Conservation (phyloP, 2,329 filamentous ascomycete genomes). For the Fusarium tjaetaba region DNA sequence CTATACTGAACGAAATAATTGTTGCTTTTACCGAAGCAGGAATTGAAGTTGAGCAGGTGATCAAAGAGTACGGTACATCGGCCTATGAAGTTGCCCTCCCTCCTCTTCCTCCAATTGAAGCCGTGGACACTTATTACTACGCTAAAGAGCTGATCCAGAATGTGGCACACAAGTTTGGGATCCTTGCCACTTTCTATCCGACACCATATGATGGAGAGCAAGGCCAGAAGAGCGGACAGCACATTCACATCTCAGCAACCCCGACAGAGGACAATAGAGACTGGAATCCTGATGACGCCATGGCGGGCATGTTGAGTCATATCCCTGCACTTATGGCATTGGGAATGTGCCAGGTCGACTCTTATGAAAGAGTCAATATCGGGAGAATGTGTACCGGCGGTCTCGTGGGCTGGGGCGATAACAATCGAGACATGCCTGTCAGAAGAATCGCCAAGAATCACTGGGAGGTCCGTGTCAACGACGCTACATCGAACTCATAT, state of each 20-base stretch:
- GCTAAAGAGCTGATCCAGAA: neutral
- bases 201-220: neutral
- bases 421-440: conserved; percentile 6
- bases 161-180: neutral
- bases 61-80: conserved; percentile 4
- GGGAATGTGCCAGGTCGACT: neutral
- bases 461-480: conserved; percentile 4
- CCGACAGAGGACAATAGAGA: accelerated
- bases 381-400: conserved; percentile 8
- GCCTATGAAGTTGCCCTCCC: conserved; percentile 8
- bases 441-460: conserved; percentile 6
- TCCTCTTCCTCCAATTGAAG: neutral
- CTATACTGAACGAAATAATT: neutral
- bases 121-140: conserved; percentile 3
- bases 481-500: conserved; percentile 4
- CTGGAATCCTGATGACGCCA: neutral
- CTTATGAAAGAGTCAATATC: neutral
- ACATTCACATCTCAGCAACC: conserved; percentile 9
- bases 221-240: conserved; percentile 6
- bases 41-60: neutral
- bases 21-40: neutral
- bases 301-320: conserved; percentile 7
- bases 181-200: conserved; percentile 8
- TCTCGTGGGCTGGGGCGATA: conserved; percentile 2
- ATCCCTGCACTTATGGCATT: neutral